Evolutionary conservation across 2,329 filamentous ascomycete species (phyloP).

Genomic region (Aspergillus persii): DNA sequence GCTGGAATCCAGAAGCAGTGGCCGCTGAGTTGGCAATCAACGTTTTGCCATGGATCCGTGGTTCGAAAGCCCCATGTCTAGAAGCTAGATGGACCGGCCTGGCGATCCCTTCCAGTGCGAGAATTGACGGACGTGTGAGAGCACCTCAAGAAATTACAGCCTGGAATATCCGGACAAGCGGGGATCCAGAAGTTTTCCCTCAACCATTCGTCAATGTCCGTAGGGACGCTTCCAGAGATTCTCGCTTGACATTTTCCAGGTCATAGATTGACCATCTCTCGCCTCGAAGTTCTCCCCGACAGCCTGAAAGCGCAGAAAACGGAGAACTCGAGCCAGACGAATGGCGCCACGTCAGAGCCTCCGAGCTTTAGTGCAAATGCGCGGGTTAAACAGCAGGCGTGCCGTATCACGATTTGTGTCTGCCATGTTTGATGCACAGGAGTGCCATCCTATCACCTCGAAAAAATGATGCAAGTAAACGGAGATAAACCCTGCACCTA

Average conservation of each 20-base stretch:
- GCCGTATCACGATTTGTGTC: conserved; percentile 35
- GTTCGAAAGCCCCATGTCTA: conserved; percentile 15
- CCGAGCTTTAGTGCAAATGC: conserved; percentile 39
- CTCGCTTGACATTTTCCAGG: conserved; percentile 12
- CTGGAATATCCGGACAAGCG: conserved; percentile 18
- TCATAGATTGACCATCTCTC: conserved; percentile 20
- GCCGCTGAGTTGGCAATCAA: conserved; percentile 32
- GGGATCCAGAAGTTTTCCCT: conserved; percentile 9
- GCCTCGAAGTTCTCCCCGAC: conserved; percentile 22
- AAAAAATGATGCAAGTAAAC: conserved; percentile 23
- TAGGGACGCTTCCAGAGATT: conserved; percentile 7
- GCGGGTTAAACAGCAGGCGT: conserved; percentile 35
- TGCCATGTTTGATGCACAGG: conserved; percentile 30
- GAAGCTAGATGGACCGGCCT: conserved; percentile 19
- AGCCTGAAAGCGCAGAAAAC: conserved; percentile 25
- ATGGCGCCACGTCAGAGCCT: conserved; percentile 42
- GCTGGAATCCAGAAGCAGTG: conserved; percentile 21
- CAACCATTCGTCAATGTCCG: conserved; percentile 15
- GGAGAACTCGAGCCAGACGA: conserved; percentile 31
- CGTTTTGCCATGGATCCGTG: conserved; percentile 25
- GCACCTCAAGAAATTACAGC: conserved; percentile 8
- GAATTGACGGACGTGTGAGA: conserved; percentile 10
- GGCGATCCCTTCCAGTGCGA: conserved; percentile 23
- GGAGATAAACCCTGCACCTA: conserved; percentile 36
- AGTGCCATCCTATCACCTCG: conserved; percentile 33